Percentiles rank a stretch among this genome's conserved stretches.
Evolutionary conservation across 441 rosid genomes (phyloP).

Genomic region (Melianthus villosus): DNA sequence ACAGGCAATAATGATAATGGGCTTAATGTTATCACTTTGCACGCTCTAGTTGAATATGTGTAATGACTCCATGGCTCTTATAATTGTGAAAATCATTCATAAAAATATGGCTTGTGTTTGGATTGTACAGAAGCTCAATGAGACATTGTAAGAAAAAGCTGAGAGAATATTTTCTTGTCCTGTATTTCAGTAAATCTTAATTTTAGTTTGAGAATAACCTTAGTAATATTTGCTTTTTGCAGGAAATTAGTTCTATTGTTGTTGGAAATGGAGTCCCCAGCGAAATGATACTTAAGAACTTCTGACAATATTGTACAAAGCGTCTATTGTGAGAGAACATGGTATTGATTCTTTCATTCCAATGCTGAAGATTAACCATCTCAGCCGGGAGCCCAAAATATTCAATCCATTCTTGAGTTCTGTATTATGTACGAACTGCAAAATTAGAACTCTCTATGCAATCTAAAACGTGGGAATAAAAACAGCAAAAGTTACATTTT

Average conservation of each 20-base stretch:
- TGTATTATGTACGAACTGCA: constrained; percentile 3
- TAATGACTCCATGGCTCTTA: no score
- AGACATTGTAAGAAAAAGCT: no score
- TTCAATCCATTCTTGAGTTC: constrained; percentile 16
- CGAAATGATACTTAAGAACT: constrained; percentile 74
- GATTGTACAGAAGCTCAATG: no score
- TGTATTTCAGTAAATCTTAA: background rate
- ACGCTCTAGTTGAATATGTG: no score
- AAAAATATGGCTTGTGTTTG: no score
- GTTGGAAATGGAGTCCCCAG: constrained; percentile 54
- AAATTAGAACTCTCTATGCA: background rate
- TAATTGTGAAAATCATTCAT: no score
- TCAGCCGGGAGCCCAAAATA: constrained; percentile 11
- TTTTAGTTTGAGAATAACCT: background rate
- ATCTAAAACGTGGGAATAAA: background rate
- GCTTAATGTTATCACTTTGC: no score
- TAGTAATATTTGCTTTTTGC: constrained; percentile 13
- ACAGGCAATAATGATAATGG: no score
- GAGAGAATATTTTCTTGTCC: no score
- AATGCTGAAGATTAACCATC: constrained; percentile 11
- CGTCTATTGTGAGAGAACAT: constrained; percentile 13
- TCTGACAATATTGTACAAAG: constrained; percentile 23
- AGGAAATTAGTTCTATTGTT: constrained; percentile 77
- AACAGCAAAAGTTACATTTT: no score
- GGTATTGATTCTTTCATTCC: constrained; percentile 19